Evolutionary conservation across 768 basidiomycete species (phyloP).

Genomic region (Mycena metata): DNA sequence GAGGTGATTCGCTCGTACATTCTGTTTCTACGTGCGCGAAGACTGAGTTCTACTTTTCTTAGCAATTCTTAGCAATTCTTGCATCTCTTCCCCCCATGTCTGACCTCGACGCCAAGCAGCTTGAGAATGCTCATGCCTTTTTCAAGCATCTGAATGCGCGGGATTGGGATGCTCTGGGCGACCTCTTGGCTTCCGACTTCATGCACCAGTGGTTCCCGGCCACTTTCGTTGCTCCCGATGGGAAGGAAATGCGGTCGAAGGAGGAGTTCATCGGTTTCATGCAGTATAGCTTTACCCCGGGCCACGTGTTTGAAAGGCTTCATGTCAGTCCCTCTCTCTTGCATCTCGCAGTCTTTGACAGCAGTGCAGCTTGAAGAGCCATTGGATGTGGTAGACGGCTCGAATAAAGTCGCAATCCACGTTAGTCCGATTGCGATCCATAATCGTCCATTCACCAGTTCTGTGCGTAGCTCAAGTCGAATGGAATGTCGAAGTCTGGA

Average conservation of each 20-base stretch:
- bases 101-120: constrained; percentile 2
- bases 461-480: constrained; percentile 1
- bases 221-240: neutral
- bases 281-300: neutral
- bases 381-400: constrained; percentile 1
- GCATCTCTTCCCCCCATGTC: too few species aligned
- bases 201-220: constrained; percentile 16
- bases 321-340: neutral
- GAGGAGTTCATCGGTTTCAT: constrained; percentile 1
- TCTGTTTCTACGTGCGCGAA: too few species aligned
- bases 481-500: constrained; percentile 8
- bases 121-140: constrained; percentile 12
- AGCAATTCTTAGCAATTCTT: too few species aligned
- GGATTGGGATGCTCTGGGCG: neutral
- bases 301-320: neutral
- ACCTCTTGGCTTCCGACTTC: constrained; percentile 10
- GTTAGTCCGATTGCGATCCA: neutral
- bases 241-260: neutral
- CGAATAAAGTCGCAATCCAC: constrained; percentile 5
- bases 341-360: neutral
- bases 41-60: too few species aligned
- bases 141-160: neutral
- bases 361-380: neutral
- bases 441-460: neutral
- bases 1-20: too few species aligned